phyloP scores from a whole-genome alignment of 306 rosid genomes.

The Macrotyloma uniflorum region DNA sequence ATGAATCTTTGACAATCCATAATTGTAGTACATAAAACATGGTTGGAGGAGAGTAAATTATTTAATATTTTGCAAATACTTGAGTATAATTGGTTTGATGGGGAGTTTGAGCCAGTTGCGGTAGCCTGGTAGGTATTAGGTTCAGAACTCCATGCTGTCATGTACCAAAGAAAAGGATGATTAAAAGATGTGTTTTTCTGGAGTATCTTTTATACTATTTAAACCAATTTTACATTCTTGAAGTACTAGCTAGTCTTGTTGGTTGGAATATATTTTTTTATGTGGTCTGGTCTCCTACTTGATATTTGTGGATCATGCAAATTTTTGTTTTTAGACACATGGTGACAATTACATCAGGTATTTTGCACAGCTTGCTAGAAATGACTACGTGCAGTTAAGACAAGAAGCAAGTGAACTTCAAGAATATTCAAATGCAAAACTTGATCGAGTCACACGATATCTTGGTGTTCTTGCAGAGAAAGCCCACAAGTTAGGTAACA shows the following conservation, averaged over 20 bases:
- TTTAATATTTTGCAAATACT: neutral
- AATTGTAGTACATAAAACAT: neutral
- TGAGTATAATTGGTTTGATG: neutral
- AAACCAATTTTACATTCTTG: neutral
- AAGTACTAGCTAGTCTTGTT: neutral
- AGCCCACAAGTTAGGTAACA: slow-evolving; percentile 77
- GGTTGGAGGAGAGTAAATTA: neutral
- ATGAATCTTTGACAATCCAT: neutral
- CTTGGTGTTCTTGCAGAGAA: slow-evolving; percentile 92
- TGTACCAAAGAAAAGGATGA: neutral
- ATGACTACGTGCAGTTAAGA: slow-evolving; percentile 78
- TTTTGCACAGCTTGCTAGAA: slow-evolving; percentile 82
- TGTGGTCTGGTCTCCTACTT: neutral
- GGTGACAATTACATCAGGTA: slow-evolving; percentile 35
- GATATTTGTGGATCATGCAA: neutral
- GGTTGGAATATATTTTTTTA: slow-evolving; percentile 21
- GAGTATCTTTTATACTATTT: slow-evolving; percentile 4
- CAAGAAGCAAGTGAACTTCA: slow-evolving; percentile 94
- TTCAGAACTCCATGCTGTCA: neutral
- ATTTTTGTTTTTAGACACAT: slow-evolving; percentile 20
- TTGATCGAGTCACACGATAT: slow-evolving; percentile 85
- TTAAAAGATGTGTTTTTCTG: neutral
- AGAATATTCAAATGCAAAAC: slow-evolving; percentile 90
- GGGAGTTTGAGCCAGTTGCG: neutral
- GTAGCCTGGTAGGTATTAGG: neutral